phyloP scores from a whole-genome alignment of 1,284 basidiomycete genomes.

The Phlebopus sp. region DNA sequence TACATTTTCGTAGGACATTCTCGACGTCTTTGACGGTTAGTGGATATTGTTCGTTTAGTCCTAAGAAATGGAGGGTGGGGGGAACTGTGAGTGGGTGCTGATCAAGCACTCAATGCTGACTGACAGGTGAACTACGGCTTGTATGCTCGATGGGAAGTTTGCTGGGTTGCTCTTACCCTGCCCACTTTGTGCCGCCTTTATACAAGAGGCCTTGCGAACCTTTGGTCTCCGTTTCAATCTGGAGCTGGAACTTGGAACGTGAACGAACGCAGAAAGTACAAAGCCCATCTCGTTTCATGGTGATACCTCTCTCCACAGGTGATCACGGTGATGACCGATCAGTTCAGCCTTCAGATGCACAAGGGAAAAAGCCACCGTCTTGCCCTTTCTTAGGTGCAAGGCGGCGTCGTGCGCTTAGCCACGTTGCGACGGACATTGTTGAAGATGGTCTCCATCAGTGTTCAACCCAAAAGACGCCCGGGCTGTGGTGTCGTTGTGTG shows the following conservation, averaged over 20 bases:
- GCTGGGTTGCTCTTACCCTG: not conserved
- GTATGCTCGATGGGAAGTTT: not conserved
- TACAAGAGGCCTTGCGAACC: conserved; percentile 8
- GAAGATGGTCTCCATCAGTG: too few species aligned
- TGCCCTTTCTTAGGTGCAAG: not conserved
- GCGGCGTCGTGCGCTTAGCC: not conserved
- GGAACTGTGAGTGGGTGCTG: conserved; percentile 2
- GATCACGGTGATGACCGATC: not conserved
- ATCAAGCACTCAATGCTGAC: conserved; percentile 1
- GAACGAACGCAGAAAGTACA: not conserved
- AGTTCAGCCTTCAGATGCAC: not conserved
- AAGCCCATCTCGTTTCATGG: not conserved
- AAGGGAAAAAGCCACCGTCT: not conserved
- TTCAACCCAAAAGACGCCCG: too few species aligned
- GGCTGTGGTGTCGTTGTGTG: too few species aligned
- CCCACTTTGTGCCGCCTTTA: conserved; percentile 11
- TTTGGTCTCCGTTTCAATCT: not conserved
- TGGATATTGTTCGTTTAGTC: not conserved
- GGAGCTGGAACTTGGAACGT: not conserved
- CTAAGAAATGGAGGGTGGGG: conserved; percentile 6
- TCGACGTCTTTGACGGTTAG: not conserved
- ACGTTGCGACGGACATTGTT: not conserved
- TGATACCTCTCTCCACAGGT: not conserved
- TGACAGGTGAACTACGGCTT: conserved; percentile 11
- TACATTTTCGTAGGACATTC: conserved; percentile 16